Percentiles rank a stretch among this genome's conserved stretches.
These are phyloP conservation scores for Veloporphyrellus conicus DNA, from an alignment of 1,284 basidiomycete species.

Conservation along the genomic window DNA sequence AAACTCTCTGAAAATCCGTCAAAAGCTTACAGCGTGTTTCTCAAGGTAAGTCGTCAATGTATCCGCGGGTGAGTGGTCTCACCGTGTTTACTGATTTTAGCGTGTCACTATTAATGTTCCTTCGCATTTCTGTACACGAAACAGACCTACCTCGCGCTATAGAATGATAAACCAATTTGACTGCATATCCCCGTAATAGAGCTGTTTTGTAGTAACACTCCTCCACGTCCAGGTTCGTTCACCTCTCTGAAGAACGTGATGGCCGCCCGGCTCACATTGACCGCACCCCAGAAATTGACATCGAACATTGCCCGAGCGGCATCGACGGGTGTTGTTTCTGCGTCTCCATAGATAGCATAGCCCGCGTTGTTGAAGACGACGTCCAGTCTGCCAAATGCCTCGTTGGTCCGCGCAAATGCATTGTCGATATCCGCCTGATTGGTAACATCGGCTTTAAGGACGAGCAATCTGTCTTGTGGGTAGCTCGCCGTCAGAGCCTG, in stretches of 20 bases:
- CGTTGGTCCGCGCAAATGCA: slow-evolving; percentile 7
- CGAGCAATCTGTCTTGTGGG: slow-evolving; percentile 1
- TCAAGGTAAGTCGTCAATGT: background rate
- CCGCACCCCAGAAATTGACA: slow-evolving; percentile 22
- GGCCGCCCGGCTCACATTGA: slow-evolving; percentile 11
- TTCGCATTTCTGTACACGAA: background rate
- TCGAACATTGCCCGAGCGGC: slow-evolving; percentile 16
- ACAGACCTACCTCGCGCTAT: slow-evolving; percentile 1
- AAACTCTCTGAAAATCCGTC: slow-evolving; percentile 18
- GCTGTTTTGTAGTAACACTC: slow-evolving; percentile 6
- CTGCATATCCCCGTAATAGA: background rate
- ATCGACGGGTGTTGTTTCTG: slow-evolving; percentile 3
- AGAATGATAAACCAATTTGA: background rate
- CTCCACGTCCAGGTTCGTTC: slow-evolving; percentile 13
- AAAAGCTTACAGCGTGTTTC: slow-evolving; percentile 9
- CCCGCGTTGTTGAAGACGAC: slow-evolving; percentile 19
- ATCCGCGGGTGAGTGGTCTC: background rate
- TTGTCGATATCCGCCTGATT: slow-evolving; percentile 3
- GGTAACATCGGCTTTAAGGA: slow-evolving; percentile 8
- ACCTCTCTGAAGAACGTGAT: slow-evolving; percentile 20
- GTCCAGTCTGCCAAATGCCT: slow-evolving; percentile 11
- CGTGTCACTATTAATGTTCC: background rate
- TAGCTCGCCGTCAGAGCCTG: background rate
- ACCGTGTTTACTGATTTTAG: slow-evolving; percentile 9
- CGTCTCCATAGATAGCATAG: slow-evolving; percentile 7